Conservation (phyloP, 495 filamentous ascomycete species). For the Neurospora tetrasperma region DNA sequence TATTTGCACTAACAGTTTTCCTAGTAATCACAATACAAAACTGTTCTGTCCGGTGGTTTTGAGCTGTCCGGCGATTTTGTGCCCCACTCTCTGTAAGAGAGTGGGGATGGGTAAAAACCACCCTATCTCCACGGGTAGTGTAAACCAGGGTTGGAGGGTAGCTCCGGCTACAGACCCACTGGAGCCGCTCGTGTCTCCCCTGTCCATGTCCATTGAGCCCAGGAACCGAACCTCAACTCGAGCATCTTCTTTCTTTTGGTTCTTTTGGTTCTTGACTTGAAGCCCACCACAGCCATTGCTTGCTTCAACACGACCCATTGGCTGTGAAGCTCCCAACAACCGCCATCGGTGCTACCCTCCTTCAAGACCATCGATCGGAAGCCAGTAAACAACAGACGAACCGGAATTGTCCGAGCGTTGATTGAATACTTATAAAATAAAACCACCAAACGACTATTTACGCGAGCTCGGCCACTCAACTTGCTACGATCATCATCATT, state of each 20-base stretch:
- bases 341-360: not conserved
- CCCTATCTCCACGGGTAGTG: too few species aligned
- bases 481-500: not conserved
- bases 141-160: too few species aligned
- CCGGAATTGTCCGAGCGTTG: not conserved
- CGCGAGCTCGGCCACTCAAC: not conserved
- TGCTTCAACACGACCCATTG: not conserved
- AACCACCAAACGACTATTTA: not conserved
- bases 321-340: not conserved
- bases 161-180: not conserved
- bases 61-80: too few species aligned
- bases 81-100: too few species aligned
- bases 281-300: not conserved
- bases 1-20: too few species aligned
- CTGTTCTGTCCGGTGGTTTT: too few species aligned
- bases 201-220: not conserved
- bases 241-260: not conserved
- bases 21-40: too few species aligned
- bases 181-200: not conserved
- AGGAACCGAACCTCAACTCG: not conserved
- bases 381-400: not conserved
- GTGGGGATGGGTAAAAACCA: too few species aligned
- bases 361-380: not conserved
- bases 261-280: not conserved
- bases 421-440: not conserved